Evolutionary conservation across 164 flowering plant genomes (phyloP).

Genomic region (Magnolia kwangsiensis): DNA sequence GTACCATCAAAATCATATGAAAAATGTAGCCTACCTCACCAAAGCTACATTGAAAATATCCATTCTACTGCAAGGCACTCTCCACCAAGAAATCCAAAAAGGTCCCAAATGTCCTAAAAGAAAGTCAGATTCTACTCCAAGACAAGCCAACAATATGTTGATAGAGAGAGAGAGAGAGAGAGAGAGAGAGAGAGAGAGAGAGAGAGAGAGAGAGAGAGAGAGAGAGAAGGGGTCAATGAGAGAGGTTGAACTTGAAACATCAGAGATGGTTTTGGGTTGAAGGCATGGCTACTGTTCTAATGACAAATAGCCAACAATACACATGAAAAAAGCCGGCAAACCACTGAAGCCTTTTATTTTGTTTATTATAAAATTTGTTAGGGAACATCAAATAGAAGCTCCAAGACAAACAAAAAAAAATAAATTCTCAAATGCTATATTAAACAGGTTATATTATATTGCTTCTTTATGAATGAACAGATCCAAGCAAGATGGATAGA

Average conservation of each 20-base stretch:
- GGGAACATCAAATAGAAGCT: neutral
- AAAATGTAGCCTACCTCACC: constrained; percentile 12
- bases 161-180: constrained; percentile 1
- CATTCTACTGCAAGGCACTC: constrained; percentile 5
- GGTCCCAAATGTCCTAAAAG: neutral
- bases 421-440: neutral
- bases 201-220: too few species aligned
- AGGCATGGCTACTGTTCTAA: constrained; percentile 12
- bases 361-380: neutral
- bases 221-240: neutral
- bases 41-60: constrained; percentile 2
- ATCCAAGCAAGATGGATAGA: too few species aligned
- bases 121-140: neutral
- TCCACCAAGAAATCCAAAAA: constrained; percentile 5
- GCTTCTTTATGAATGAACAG: too few species aligned
- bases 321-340: constrained; percentile 15
- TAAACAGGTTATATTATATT: neutral
- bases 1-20: neutral
- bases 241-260: constrained; percentile 11
- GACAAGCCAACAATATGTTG: neutral
- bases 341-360: neutral
- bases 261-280: constrained; percentile 1
- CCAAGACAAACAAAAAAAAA: neutral
- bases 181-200: neutral
- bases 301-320: constrained; percentile 13